Percentiles rank a stretch among this genome's conserved stretches.
Evolutionary conservation across 202 grass and related monocot species (phyloP).

Genomic region (Digitaria exilis): DNA sequence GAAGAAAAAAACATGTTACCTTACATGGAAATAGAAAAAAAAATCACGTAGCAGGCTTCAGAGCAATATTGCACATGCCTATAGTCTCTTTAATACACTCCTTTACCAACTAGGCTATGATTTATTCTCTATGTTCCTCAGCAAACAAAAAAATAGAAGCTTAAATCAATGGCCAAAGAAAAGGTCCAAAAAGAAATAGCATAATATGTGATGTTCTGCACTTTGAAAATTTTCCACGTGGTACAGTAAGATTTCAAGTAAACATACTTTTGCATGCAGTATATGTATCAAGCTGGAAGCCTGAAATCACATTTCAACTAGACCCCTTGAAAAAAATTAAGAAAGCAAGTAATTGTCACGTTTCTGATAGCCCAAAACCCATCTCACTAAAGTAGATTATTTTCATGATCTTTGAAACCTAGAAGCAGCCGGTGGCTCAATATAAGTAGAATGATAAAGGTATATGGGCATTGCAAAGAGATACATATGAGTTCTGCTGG

Average conservation of each 20-base stretch:
- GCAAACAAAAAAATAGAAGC: neutral
- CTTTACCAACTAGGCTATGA: neutral
- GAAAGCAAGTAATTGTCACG: neutral
- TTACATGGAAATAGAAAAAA: neutral
- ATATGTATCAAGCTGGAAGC: neutral
- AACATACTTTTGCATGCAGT: neutral
- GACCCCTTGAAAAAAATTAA: conserved; percentile 3
- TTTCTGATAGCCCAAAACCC: neutral
- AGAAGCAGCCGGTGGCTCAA: neutral
- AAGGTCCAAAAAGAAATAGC: neutral
- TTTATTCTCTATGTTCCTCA: neutral
- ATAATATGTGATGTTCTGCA: neutral
- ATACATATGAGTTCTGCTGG: neutral
- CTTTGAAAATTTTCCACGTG: neutral
- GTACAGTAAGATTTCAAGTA: neutral
- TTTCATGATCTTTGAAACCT: conserved; percentile 1
- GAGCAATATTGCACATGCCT: neutral
- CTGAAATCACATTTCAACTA: neutral
- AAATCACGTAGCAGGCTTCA: neutral
- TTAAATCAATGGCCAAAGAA: neutral
- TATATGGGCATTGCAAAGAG: neutral
- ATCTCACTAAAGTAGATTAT: neutral
- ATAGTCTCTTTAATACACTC: neutral
- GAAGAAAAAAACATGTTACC: neutral
- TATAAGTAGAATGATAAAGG: conserved; percentile 1